Evolutionary conservation across 495 filamentous ascomycete species (phyloP), one percentile per base, ranked within the genome.

Genomic region (Penicillium cataractarum): DNA sequence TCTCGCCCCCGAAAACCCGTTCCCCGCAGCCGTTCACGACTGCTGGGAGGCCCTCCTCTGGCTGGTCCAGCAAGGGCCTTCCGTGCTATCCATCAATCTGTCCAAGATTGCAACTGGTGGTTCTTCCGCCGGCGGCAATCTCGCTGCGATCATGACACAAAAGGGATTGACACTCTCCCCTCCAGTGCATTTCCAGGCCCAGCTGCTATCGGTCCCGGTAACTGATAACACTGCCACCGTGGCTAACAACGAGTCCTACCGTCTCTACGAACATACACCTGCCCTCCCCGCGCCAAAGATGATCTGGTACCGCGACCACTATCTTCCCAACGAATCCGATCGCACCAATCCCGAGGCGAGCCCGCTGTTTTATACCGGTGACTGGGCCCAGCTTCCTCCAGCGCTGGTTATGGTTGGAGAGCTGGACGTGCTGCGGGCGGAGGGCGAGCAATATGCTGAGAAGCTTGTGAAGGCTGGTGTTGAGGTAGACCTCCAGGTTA

Each of bases 241-340:
- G 6, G 65, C 63, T 8, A 83, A 72, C 63, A 84, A 74, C 58
- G 65, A 66, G 21, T 79, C 82, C 15, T 87, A 81, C 72, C 76
- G 72, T 29, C 74, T 73, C 21, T 84, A 84, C 63, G 74, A 85
- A 60, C 71, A 77, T 60, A 76, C 78, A 1, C 77, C 82, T 0
- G 84, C 82, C 1, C 71, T 87, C 2, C 80, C 82, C 0, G 80
- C 83, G 0, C 70, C 65, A 6, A 87, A 86, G 65, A 87, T 87
- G 83, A 65, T 83, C 53, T 87, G 84, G 84, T 87, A 85, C 61
- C 76, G 84, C 19, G 69, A 78, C 4, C 83, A 86, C 61, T 87
- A 87, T 63, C 73, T 87, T 0, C 84, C 84, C 1, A 74, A 83
- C 17, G 52, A 71, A 6, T 64, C 62, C 6, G 76, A 82, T 46